Base-by-base conservation (phyloP, 139 green algal species). In the Zygnema circumcarinatum region DNA sequence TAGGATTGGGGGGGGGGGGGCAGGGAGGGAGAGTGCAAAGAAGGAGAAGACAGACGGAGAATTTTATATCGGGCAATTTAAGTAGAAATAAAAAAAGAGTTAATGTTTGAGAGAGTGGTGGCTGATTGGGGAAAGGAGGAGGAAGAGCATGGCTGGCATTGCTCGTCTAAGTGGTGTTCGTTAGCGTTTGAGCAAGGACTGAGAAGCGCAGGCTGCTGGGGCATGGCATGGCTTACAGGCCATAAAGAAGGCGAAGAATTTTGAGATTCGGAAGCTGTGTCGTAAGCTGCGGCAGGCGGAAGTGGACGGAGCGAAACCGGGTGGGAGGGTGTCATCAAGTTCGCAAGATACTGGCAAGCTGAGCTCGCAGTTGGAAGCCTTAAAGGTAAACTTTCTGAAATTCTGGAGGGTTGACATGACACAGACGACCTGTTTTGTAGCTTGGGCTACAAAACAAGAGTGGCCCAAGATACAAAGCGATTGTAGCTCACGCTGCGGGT, bases 181-280 rank as follows among this genome's bases (percentile, higher is more conserved):
- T 62, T 16, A 62, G 16, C 16, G 47, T 62, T 62, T 62, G 47
- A 25, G 7, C 7, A 62, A 25, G 16, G 16, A 62, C 47, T 16
- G 16, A 62, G 47, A 62, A 62, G 16, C 47, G 7, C 16, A 16
- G 47, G 16, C 16, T 16, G 16, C 47, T 62, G 47, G 7, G 47
- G 7, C 16, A 25, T 7, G 47, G 47, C 7, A 62, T 62, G 47
- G 7, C 7, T 25, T 25, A 62, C 79, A 86, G 79, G 41, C 39
- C 2, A 35, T 86, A 3, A 81, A 81, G 38, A 86, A 80, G 7
- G 79, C 79, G 53, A 81, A 81, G 7, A 62, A 86, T 62, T 86
- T 86, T 80, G 79, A 86, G 79, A 67, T 86, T 62, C 40, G 47
- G 7, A 86, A 86, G 79, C 3, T 86, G 2, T 81, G 38, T 2